Evolutionary conservation across 129 eudicot genomes (phyloP), one percentile per base, ranked within the genome.

Genomic region (Glebionis coronaria): DNA sequence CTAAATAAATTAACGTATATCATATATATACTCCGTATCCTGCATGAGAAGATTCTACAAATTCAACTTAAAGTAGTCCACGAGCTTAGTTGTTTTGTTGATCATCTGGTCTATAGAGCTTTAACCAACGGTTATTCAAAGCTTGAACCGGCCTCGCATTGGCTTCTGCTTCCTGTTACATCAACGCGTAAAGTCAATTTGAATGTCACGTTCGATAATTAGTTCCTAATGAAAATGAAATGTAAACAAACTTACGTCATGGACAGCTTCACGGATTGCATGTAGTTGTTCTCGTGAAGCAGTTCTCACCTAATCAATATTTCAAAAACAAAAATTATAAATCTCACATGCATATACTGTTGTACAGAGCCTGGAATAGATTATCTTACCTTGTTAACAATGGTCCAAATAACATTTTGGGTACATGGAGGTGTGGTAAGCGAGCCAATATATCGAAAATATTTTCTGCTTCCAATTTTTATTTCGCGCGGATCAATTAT

Each of bases 221-320:
- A 4, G 3, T 46, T 1, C 3, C 44, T 21, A 20, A 7, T 18
- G 15, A 23, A 6, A 45, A n/a, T 35, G 6, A 35, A 35, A 35
- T 29, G 9, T 35, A 2, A 29, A 61, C 9, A 38, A 11, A 66
- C 88, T 83, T 62, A 87, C 95, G 75, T 87, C 85, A 15, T 84
- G 85, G 46, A 87, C 83, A 23, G 85, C 90, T 2, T 70, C 80
- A 6, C 78, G 85, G 18, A 87, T 50, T 35, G 71, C 14, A 31
- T 54, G 18, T 14, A 84, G 65, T 77, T 87, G 90, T 63, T 74
- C 70, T 58, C 72, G 51, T 23, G 87, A 55, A 29, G 68, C 85
- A 6, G 85, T 87, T 67, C 87, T 79, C 73, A 86, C 86, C 10
- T 23, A 23, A 23, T 23, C 1, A 23, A 23, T 23, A 23, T 23